These are phyloP conservation scores for Wickerhamiella alocasiicola DNA, from an alignment of 805 yeast species.

Conservation along the genomic window DNA sequence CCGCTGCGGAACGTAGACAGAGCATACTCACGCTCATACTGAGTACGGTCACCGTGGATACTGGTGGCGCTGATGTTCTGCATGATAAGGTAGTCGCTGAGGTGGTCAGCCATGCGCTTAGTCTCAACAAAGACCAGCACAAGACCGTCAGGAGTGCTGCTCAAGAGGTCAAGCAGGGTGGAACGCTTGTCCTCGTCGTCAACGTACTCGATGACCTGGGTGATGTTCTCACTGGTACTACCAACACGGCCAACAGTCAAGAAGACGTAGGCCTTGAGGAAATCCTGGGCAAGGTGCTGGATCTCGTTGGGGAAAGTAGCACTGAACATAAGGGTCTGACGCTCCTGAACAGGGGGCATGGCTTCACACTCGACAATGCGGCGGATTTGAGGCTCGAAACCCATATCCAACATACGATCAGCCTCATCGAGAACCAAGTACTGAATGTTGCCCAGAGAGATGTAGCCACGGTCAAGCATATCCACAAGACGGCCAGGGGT, in stretches of 20 bases:
- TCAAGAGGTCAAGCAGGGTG: slow-evolving; percentile 73
- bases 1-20: slow-evolving; percentile 88
- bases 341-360: slow-evolving; percentile 81
- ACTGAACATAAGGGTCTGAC: slow-evolving; percentile 97
- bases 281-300: slow-evolving; percentile 93
- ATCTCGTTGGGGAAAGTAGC: slow-evolving; percentile 99
- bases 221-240: slow-evolving; percentile 95
- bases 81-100: slow-evolving; percentile 80
- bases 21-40: slow-evolving; percentile 95
- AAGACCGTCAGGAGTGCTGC: slow-evolving; percentile 68
- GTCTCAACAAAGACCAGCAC: slow-evolving; percentile 95
- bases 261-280: slow-evolving; percentile 90
- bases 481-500: slow-evolving; percentile 99
- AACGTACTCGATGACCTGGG: slow-evolving; percentile 84
- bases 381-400: slow-evolving; percentile 99
- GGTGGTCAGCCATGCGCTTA: slow-evolving; percentile 94
- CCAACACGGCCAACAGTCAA: slow-evolving; percentile 98
- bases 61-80: slow-evolving; percentile 95
- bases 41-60: slow-evolving; percentile 98
- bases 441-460: slow-evolving; percentile 79
- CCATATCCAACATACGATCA: slow-evolving; percentile 99
- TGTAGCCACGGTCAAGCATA: slow-evolving; percentile 85
- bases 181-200: slow-evolving; percentile 89
- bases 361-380: slow-evolving; percentile 95
- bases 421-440: slow-evolving; percentile 97